Evolutionary conservation across 495 filamentous ascomycete genomes (phyloP), one percentile per base, ranked within the genome.

Genomic region (Neurospora sp.): DNA sequence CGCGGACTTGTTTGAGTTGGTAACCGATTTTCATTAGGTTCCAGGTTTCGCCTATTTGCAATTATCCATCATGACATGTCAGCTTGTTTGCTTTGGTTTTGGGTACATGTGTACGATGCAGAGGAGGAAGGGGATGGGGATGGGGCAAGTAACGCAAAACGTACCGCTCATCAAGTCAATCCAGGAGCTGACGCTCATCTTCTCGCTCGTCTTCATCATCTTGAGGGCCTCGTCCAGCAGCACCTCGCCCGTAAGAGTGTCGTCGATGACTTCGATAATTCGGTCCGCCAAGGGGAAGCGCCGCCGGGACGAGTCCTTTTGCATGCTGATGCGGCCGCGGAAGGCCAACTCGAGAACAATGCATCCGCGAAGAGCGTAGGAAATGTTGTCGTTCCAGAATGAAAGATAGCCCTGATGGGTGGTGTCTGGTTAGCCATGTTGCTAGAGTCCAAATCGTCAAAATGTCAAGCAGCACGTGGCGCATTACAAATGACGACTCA

Each of bases 21-120:
- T 99, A 99, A 79, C 96, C 96, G 77, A 99, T 99, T 84, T 99
- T 99, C 96, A 99, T 98, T 71, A 99, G 85, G 77, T 99, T 99
- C 96, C 96, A 99, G 73, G 96, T 99, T 83, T 99, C 96, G 75
- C 96, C 96, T 99, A 35, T 77, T 74, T 17, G 35, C 35, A 7
- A 35, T 35, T 61, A 61, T 16, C 4, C 4, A 31, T 27, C 22
- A 27, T 39, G 48, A 22, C 70, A 53, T 16, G 61, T 72, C 69
- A 73, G 69, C 35, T 17, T 68, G 4, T 22, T 20, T 42, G 3
- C 41, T 68, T 53, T 44, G 39, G 42, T 10, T 39, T 41, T 41
- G 42, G 35, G 45, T 8, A 40, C 10, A 31, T 40, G 5, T 35
- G 9, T 35, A n/a, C 22, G 27, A 17, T 5, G 12, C 20, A 3